Percentiles rank a stretch among this genome's conserved stretches.
Conservation (phyloP, 2,329 filamentous ascomycete genomes). For the Monilinia laxa region DNA sequence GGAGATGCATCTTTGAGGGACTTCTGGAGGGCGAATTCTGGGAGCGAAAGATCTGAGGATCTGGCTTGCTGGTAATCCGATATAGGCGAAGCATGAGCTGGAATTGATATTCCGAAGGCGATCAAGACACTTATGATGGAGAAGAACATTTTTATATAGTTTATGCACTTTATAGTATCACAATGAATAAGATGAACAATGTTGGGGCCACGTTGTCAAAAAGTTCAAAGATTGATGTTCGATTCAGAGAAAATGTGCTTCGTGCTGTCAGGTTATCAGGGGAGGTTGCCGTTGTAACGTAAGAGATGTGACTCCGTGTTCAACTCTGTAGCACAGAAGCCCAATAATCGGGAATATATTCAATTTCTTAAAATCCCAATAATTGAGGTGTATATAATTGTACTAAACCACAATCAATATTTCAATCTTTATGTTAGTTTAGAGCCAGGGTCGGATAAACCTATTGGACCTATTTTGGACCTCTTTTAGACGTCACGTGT, state of each 20-base stretch:
- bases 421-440: too few relatives aligned
- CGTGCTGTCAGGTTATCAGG: background rate
- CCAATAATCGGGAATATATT: background rate
- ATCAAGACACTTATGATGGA: background rate
- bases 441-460: too few relatives aligned
- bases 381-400: background rate
- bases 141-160: background rate
- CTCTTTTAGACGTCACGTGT: background rate
- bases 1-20: constrained; percentile 46
- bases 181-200: too few relatives aligned
- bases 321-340: background rate
- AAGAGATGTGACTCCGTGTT: too few relatives aligned
- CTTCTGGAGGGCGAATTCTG: constrained; percentile 45
- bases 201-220: background rate
- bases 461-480: too few relatives aligned
- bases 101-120: background rate
- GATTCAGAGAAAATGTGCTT: background rate
- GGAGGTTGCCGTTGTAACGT: background rate
- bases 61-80: background rate
- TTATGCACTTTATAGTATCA: too few relatives aligned
- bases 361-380: too few relatives aligned
- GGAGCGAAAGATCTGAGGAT: constrained; percentile 30
- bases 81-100: constrained; percentile 3
- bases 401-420: background rate
- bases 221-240: background rate